phyloP scores from a whole-genome alignment of 1,284 basidiomycete species.

The Ganoderma leucocontextum region DNA sequence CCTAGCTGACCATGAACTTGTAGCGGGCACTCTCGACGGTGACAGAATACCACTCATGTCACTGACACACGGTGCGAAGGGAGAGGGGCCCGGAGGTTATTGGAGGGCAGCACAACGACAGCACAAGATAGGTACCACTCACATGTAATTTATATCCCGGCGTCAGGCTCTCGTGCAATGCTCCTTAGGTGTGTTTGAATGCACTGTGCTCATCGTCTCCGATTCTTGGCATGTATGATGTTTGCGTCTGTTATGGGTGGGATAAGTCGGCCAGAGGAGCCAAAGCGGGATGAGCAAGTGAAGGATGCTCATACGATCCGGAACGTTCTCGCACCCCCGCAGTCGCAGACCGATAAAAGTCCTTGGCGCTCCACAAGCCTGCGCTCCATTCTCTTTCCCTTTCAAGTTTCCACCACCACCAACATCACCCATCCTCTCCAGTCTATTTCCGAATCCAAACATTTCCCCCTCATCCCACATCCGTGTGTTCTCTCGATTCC shows the following conservation, averaged over 20 bases:
- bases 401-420: not conserved
- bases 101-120: not conserved
- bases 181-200: not conserved
- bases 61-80: not conserved
- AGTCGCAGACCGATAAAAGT: not conserved
- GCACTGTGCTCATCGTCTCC: not conserved
- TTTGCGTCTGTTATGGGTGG: not conserved
- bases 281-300: not conserved
- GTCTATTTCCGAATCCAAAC: not conserved
- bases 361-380: not conserved
- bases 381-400: not conserved
- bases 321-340: not conserved
- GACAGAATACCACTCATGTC: conserved; percentile 30
- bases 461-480: not conserved
- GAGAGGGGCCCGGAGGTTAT: not conserved
- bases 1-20: not conserved
- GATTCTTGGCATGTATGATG: not conserved
- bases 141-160: conserved; percentile 39
- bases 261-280: not conserved
- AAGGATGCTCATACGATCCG: not conserved
- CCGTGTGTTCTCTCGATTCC: not conserved
- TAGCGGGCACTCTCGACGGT: conserved; percentile 30
- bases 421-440: too few relatives aligned
- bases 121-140: not conserved
- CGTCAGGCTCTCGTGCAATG: not conserved